Evolutionary conservation across 441 rosid species (phyloP).

Genomic region (Biscutella laevigata): DNA sequence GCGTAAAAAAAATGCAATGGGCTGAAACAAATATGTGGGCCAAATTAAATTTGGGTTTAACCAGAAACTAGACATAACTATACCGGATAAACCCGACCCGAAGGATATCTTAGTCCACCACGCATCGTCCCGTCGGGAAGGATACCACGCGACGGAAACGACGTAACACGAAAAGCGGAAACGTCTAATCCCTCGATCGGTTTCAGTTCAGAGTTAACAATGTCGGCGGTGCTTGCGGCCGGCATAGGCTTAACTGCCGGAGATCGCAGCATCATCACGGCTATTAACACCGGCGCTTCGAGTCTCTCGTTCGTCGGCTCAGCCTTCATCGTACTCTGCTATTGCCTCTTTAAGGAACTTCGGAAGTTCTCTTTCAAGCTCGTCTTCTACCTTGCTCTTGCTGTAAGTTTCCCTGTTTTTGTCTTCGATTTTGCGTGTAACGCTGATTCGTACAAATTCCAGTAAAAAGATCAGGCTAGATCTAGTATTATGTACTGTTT

Average conservation of each 20-base stretch:
- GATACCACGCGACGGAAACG: constrained; percentile 22
- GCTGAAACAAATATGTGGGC: neutral
- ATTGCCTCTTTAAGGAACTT: constrained; percentile 77
- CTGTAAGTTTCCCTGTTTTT: constrained; percentile 32
- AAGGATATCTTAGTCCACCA: constrained; percentile 12
- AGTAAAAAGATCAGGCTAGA: constrained; percentile 20
- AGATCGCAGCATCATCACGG: constrained; percentile 47
- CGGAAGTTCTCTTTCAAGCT: constrained; percentile 98
- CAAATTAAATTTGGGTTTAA: neutral
- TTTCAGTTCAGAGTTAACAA: constrained; percentile 4
- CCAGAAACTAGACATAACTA: neutral
- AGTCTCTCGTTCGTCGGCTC: constrained; percentile 81
- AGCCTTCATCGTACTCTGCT: constrained; percentile 79
- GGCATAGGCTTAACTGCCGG: constrained; percentile 39
- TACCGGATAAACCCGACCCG: constrained; percentile 12
- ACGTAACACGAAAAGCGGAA: constrained; percentile 10
- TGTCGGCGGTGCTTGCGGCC: constrained; percentile 33
- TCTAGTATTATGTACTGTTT: constrained; percentile 1
- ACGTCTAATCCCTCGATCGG: constrained; percentile 4
- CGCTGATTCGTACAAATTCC: constrained; percentile 3
- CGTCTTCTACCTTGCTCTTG: constrained; percentile 86
- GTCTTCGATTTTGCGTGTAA: neutral
- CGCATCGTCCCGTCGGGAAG: constrained; percentile 18
- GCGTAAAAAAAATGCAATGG: neutral
- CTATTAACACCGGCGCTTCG: constrained; percentile 64